Conservation (phyloP, 148 eudicot species). For the Chenopodium album region DNA sequence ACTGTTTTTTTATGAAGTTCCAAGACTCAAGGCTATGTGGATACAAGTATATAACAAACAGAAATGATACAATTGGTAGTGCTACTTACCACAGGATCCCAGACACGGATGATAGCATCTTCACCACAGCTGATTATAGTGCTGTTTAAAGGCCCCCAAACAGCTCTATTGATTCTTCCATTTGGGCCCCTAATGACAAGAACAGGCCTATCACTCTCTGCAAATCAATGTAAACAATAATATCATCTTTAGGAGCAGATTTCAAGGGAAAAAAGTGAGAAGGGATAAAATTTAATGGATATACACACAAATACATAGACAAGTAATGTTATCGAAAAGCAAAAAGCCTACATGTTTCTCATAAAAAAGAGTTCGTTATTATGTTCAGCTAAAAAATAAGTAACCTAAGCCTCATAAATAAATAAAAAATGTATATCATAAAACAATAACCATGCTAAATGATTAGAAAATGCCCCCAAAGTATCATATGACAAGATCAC, state of each 20-base stretch:
- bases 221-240: slow-evolving; percentile 13
- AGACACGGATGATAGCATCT: slow-evolving; percentile 79
- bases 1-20: neutral
- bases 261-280: neutral
- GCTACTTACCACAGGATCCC: slow-evolving; percentile 82
- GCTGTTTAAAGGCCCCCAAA: slow-evolving; percentile 89
- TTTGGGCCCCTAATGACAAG: slow-evolving; percentile 71
- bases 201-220: slow-evolving; percentile 71
- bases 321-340: too few relatives aligned
- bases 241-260: too few relatives aligned
- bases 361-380: too few relatives aligned
- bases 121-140: slow-evolving; percentile 90
- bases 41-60: neutral
- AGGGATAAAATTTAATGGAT: too few relatives aligned
- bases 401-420: neutral
- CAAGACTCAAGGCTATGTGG: too few relatives aligned
- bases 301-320: too few relatives aligned
- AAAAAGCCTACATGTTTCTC: too few relatives aligned
- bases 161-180: slow-evolving; percentile 94
- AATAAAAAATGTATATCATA: too few relatives aligned
- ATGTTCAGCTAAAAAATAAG: neutral
- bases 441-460: neutral
- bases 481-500: neutral
- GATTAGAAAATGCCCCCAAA: neutral
- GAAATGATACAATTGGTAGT: neutral